Evolutionary conservation across 129 eudicot species (phyloP).

Genomic region (Flaveria robusta): DNA sequence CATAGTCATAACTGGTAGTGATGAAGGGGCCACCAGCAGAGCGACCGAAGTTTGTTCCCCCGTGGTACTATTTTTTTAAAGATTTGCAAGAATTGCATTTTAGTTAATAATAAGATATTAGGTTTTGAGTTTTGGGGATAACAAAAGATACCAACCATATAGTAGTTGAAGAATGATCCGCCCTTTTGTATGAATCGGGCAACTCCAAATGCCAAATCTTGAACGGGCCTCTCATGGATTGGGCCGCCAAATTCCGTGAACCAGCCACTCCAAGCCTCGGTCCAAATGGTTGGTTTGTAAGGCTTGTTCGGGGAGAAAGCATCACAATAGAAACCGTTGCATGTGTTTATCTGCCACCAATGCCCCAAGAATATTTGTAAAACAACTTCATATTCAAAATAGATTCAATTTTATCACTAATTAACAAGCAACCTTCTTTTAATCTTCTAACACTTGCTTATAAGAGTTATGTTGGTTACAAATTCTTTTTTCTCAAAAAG

Average conservation of each 20-base stretch:
- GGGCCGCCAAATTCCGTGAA: slow-evolving; percentile 48
- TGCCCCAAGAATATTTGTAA: not conserved
- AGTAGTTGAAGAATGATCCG: slow-evolving; percentile 44
- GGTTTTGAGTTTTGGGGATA: not conserved
- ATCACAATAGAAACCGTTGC: slow-evolving; percentile 53
- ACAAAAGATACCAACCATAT: slow-evolving; percentile 39
- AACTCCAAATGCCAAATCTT: slow-evolving; percentile 50
- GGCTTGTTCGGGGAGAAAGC: slow-evolving; percentile 44
- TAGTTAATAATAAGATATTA: not conserved
- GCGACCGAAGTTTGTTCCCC: slow-evolving; percentile 74
- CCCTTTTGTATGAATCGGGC: slow-evolving; percentile 50
- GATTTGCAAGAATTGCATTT: not conserved
- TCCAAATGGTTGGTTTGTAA: slow-evolving; percentile 49
- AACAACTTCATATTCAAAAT: not conserved
- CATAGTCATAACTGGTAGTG: slow-evolving; percentile 66
- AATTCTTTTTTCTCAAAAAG: not conserved
- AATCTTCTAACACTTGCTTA: not conserved
- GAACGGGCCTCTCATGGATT: slow-evolving; percentile 39
- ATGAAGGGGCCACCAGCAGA: slow-evolving; percentile 73
- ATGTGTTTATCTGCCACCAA: slow-evolving; percentile 47
- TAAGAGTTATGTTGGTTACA: not conserved
- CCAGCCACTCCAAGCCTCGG: slow-evolving; percentile 56
- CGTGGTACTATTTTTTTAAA: slow-evolving; percentile 44
- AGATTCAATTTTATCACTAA: not conserved
- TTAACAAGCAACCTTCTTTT: not conserved